These are phyloP conservation scores for Macrolepiota fuliginosa DNA, from an alignment of 768 basidiomycete species.

Conservation along the genomic window DNA sequence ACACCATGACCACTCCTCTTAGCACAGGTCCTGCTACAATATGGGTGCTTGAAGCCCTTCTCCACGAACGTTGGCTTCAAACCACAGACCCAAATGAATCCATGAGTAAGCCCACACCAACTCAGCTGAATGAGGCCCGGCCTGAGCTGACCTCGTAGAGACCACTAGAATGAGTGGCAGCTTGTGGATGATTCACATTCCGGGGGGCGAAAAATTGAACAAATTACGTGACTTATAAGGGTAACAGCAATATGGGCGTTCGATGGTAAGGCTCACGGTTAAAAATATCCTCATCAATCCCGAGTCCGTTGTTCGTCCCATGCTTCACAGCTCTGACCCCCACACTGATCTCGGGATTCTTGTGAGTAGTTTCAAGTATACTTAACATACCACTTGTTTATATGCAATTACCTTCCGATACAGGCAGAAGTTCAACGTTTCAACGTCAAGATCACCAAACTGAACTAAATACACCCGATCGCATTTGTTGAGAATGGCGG, in stretches of 20 bases:
- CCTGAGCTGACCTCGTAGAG: constrained; percentile 42
- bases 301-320: constrained; percentile 25
- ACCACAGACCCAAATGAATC: constrained; percentile 47
- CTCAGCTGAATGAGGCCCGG: neutral
- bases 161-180: constrained; percentile 31
- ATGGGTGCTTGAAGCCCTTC: constrained; percentile 55
- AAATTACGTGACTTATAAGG: constrained; percentile 32
- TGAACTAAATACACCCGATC: constrained; percentile 3
- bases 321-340: constrained; percentile 33
- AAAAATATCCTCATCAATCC: constrained; percentile 14
- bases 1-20: constrained; percentile 36
- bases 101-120: constrained; percentile 10
- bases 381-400: constrained; percentile 21
- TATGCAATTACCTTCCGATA: constrained; percentile 21
- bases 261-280: constrained; percentile 18
- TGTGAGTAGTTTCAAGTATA: constrained; percentile 20
- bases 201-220: constrained; percentile 41
- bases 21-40: constrained; percentile 62
- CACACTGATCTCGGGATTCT: constrained; percentile 22
- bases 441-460: constrained; percentile 11
- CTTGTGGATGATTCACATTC: constrained; percentile 26
- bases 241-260: constrained; percentile 18
- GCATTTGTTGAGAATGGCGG: constrained; percentile 30
- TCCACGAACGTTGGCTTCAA: constrained; percentile 63
- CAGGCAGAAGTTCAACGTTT: neutral